Conservation (phyloP, 306 rosid genomes). For the Vigna radiata region DNA sequence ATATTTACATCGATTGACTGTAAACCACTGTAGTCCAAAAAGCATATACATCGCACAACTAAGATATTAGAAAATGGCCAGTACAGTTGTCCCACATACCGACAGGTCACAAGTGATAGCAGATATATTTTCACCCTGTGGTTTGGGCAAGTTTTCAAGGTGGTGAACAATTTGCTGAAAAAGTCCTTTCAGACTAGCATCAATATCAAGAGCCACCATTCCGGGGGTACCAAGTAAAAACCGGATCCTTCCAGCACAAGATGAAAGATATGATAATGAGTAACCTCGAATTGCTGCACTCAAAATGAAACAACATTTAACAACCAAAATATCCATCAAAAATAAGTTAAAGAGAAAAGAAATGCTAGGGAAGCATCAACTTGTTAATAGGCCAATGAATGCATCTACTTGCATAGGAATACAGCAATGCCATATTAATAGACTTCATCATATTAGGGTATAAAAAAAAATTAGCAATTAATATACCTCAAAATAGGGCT, state of each 20-base stretch:
- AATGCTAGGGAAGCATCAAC: neutral
- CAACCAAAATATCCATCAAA: conserved; percentile 22
- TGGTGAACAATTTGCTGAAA: conserved; percentile 82
- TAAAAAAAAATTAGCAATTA: neutral
- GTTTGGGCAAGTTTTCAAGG: conserved; percentile 93
- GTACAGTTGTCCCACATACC: conserved; percentile 66
- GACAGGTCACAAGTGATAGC: conserved; percentile 86
- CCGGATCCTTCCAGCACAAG: conserved; percentile 93
- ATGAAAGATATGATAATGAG: conserved; percentile 91
- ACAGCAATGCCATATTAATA: neutral
- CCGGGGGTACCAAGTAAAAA: conserved; percentile 95
- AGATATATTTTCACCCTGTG: conserved; percentile 92
- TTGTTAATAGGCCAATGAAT: neutral
- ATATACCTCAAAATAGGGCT: neutral
- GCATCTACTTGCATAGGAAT: neutral
- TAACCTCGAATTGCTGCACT: conserved; percentile 97
- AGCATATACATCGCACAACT: conserved; percentile 16
- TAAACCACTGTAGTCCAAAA: conserved; percentile 28
- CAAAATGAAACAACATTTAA: conserved; percentile 41
- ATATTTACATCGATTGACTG: conserved; percentile 16
- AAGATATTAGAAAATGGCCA: conserved; percentile 26
- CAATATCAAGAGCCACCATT: conserved; percentile 98
- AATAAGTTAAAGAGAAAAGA: conserved; percentile 24
- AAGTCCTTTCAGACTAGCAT: conserved; percentile 78
- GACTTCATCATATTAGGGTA: neutral